Evolutionary conservation across 176 grass and related monocot genomes (phyloP).

Genomic region (Triticum aestivum): DNA sequence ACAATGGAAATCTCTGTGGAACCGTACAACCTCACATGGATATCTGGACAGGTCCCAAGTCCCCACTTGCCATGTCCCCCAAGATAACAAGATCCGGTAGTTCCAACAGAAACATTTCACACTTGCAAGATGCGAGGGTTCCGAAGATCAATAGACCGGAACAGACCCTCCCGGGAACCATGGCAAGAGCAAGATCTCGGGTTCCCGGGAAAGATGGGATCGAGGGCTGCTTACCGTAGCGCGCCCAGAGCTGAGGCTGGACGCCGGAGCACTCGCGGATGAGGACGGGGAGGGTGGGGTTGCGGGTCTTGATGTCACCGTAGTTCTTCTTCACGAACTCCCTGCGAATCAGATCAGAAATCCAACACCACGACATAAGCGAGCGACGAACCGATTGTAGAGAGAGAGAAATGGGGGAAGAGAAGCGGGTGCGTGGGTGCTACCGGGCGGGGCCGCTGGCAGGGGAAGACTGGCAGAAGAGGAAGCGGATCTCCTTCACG

Average conservation of each 20-base stretch:
- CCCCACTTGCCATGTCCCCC: not conserved
- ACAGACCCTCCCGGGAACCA: not conserved
- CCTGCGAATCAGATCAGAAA: constrained; percentile 35
- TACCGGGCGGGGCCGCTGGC: constrained; percentile 74
- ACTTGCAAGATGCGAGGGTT: not conserved
- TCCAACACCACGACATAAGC: not conserved
- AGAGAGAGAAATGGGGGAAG: not conserved
- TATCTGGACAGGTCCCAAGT: not conserved
- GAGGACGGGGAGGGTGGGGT: constrained; percentile 79
- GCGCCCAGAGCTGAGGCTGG: constrained; percentile 87
- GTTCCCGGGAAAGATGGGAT: not conserved
- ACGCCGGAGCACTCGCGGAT: constrained; percentile 95
- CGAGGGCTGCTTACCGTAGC: constrained; percentile 59
- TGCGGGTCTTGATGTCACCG: constrained; percentile 78
- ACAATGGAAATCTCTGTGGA: not conserved
- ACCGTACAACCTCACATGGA: too few species aligned
- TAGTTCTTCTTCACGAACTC: constrained; percentile 96
- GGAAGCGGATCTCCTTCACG: constrained; percentile 90
- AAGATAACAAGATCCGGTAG: not conserved
- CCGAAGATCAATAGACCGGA: not conserved
- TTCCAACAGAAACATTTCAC: not conserved
- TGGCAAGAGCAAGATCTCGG: not conserved
- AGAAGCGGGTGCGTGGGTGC: not conserved
- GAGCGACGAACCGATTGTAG: not conserved
- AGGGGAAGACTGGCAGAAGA: constrained; percentile 82